Conservation (phyloP, 2,329 filamentous ascomycete genomes). For the Sporothrix inflata region DNA sequence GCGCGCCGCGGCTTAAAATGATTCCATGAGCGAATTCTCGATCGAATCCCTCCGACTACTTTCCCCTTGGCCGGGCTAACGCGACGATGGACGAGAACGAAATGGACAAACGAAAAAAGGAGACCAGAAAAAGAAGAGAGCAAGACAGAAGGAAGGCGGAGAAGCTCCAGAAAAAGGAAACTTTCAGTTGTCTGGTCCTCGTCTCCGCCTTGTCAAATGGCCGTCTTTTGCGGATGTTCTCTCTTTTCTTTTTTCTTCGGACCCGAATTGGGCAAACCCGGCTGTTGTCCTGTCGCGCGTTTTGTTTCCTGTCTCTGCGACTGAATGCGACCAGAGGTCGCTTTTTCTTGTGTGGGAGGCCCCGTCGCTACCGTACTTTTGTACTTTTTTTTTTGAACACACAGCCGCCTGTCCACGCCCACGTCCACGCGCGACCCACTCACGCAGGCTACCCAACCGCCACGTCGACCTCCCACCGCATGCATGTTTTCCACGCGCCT, state of each 20-base stretch:
- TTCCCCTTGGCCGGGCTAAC: not conserved
- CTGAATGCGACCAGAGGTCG: not conserved
- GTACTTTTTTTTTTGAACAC: not conserved
- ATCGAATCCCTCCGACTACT: not conserved
- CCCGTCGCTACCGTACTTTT: slow-evolving; percentile 7
- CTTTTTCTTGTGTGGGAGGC: not conserved
- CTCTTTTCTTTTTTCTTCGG: not conserved
- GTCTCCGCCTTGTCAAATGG: not conserved
- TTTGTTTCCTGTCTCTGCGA: slow-evolving; percentile 1
- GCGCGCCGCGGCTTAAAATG: slow-evolving; percentile 1
- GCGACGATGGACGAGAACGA: not conserved
- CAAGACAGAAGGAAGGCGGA: not conserved
- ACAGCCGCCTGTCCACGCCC: not conserved
- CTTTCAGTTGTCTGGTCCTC: not conserved
- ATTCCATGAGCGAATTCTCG: not conserved
- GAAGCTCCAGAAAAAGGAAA: not conserved
- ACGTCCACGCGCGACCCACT: not conserved
- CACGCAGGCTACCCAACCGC: not conserved
- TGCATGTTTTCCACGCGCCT: not conserved
- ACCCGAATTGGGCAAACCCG: not conserved
- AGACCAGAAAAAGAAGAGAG: not conserved
- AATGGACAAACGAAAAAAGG: slow-evolving; percentile 9
- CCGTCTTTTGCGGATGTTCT: not conserved
- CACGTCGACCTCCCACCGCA: not conserved
- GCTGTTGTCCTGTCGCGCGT: not conserved